Percentiles rank a stretch among this genome's conserved stretches.
Evolutionary conservation across 2,329 filamentous ascomycete species (phyloP).

Genomic region (Trichoderma breve): DNA sequence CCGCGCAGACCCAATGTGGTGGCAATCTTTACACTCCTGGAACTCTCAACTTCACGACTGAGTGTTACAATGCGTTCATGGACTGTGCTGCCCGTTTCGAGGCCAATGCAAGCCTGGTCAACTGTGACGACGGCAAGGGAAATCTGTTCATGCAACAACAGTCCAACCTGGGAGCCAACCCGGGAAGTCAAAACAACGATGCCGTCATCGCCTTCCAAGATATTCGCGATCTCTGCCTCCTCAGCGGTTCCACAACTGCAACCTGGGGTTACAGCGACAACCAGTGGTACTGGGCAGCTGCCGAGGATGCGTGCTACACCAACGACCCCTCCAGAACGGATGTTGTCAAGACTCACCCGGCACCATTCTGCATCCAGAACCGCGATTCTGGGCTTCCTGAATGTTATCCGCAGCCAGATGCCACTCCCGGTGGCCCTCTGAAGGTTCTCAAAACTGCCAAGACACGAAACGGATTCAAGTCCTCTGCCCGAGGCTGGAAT

Average conservation of each 20-base stretch:
- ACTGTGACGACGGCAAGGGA: constrained; percentile 17
- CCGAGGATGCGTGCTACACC: constrained; percentile 11
- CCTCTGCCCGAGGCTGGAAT: constrained; percentile 20
- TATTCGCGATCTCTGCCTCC: constrained; percentile 17
- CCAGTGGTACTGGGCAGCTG: constrained; percentile 21
- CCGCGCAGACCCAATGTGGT: constrained; percentile 16
- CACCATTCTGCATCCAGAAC: constrained; percentile 19
- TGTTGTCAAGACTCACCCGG: constrained; percentile 9
- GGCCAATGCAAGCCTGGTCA: constrained; percentile 13
- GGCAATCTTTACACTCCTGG: constrained; percentile 18
- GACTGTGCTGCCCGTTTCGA: constrained; percentile 1
- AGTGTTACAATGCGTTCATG: constrained; percentile 15
- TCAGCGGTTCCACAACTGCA: constrained; percentile 13
- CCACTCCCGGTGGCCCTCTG: background rate
- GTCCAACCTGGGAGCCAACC: constrained; percentile 1
- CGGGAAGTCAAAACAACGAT: constrained; percentile 14
- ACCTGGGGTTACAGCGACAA: constrained; percentile 21
- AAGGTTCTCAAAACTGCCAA: constrained; percentile 20
- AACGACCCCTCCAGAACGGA: background rate
- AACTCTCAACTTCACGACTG: constrained; percentile 15
- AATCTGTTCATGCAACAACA: constrained; percentile 19
- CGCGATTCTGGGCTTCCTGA: constrained; percentile 10
- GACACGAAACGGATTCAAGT: constrained; percentile 6
- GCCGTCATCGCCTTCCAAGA: constrained; percentile 16
- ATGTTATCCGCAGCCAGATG: constrained; percentile 19